Base-by-base conservation (phyloP, 306 rosid genomes). In the Rosa multiflora region DNA sequence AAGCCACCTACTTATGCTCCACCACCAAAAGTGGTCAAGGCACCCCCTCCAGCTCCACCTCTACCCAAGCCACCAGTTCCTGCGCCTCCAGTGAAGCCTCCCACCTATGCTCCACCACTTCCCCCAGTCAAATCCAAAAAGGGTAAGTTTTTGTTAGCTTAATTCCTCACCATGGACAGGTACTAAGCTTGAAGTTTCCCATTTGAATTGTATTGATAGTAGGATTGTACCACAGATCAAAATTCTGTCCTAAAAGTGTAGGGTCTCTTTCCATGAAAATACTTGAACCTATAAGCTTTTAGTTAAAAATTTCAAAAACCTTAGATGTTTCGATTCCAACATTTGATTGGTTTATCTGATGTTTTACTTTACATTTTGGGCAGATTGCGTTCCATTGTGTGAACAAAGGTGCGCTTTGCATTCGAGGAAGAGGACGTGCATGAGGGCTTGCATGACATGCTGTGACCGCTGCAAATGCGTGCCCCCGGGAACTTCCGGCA, bases 401-500 rank as follows among this genome's bases (percentile, higher is more conserved):
- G 85, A 39, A 8, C 32, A 72, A 23, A 88, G 97, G 75, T 94
- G 98, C 83, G 8, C 82, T 32, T 11, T 77, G 6, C 94, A 91
- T 67, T 88, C 91, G 5, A 91, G 97, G 87, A 80, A 81, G 82
- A 88, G 63, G 0, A 0, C 80, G 10, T 94, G 98, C 79, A 17
- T 46, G 52, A 91, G 97, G 81, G 98, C 98, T 1, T 94, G 98
- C 81, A 35, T 73, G 67, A 90, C 98, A 5, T 94, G 98, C 63
- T 94, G 98, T 76, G 85, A 81, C 35, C 88, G 98, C 6, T 94
- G 98, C 97, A 88, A 72, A 78, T 94, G 98, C 73, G 97, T 94
- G 1, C 98, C 98, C 0, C 98, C 98, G 10, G 98, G 98, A 63
- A 91, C 98, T 18, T 94, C 37, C 6, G 98, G 98, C 5, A 94